A percentile compares a stretch with the other conserved stretches of the same genome.
Evolutionary conservation across 805 yeast species (phyloP).

Genomic region (Myxozyma mucilagina): DNA sequence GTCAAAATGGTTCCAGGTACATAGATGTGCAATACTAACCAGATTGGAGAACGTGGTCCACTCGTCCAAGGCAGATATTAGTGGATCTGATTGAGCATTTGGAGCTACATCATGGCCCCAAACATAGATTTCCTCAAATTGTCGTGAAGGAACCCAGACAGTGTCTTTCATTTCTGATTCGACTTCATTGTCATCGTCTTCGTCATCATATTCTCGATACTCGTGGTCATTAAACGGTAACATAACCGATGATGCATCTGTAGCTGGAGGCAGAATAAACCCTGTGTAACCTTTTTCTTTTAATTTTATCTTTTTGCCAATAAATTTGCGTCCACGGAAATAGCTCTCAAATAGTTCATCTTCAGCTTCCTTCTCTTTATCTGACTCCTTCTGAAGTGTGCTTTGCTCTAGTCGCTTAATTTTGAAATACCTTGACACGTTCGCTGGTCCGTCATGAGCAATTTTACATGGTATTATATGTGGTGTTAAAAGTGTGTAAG

Average conservation of each 20-base stretch:
- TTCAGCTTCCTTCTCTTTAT: neutral
- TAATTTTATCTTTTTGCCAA: conserved; percentile 13
- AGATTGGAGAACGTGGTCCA: conserved; percentile 24
- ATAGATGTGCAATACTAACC: neutral
- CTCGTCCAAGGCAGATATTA: conserved; percentile 16
- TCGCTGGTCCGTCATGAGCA: conserved; percentile 24
- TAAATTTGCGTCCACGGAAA: conserved; percentile 26
- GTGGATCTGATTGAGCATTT: conserved; percentile 8
- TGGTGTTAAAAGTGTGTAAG: neutral
- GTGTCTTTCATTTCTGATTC: neutral
- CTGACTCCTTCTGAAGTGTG: neutral
- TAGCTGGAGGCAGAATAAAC: neutral
- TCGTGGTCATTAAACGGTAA: neutral
- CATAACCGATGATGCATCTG: neutral
- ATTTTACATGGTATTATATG: conserved; percentile 28
- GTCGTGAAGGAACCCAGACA: conserved; percentile 8
- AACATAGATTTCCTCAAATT: conserved; percentile 12
- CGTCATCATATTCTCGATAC: neutral
- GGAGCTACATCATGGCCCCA: conserved; percentile 30
- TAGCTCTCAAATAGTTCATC: conserved; percentile 12
- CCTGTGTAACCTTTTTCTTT: conserved; percentile 7
- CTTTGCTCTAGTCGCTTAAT: neutral
- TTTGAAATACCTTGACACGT: conserved; percentile 13
- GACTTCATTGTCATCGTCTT: neutral
- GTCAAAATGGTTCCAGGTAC: neutral